phyloP scores from a whole-genome alignment of 2,329 filamentous ascomycete genomes.

The Trichophaea hybrida region DNA sequence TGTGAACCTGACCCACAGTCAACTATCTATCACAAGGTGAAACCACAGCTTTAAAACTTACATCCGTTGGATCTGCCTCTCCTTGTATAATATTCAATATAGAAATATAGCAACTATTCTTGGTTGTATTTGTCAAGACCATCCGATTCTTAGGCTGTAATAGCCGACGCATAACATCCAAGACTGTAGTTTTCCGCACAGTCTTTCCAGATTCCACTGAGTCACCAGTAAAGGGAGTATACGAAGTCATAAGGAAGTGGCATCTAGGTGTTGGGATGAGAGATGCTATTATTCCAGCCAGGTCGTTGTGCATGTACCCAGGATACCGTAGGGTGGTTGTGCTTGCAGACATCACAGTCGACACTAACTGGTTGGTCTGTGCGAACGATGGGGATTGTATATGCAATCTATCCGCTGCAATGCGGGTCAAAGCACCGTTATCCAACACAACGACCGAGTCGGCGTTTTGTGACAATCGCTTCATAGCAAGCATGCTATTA shows the following conservation, averaged over 20 bases:
- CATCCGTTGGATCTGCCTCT: constrained; percentile 92
- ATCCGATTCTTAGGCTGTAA: constrained; percentile 98
- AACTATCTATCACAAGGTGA: neutral
- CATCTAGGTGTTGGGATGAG: constrained; percentile 91
- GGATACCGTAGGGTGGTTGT: constrained; percentile 94
- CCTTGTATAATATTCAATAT: constrained; percentile 98
- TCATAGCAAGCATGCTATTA: constrained; percentile 87
- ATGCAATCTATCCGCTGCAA: constrained; percentile 85
- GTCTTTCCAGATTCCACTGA: constrained; percentile 95
- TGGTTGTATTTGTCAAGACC: constrained; percentile 89
- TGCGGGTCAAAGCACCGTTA: constrained; percentile 83
- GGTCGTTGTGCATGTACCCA: constrained; percentile 99
- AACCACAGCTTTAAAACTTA: constrained; percentile 27
- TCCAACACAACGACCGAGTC: constrained; percentile 96
- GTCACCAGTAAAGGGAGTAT: constrained; percentile 93
- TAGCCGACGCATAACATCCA: constrained; percentile 92
- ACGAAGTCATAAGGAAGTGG: constrained; percentile 96
- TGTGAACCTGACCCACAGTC: constrained; percentile 51
- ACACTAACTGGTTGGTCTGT: constrained; percentile 93
- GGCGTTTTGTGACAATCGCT: constrained; percentile 82
- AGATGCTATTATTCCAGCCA: constrained; percentile 90
- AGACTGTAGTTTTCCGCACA: constrained; percentile 90
- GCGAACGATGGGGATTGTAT: constrained; percentile 92
- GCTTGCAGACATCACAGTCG: constrained; percentile 96
- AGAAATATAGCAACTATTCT: constrained; percentile 97